Conservation (phyloP, 805 yeast species). For the Metschnikowia koreensis region DNA sequence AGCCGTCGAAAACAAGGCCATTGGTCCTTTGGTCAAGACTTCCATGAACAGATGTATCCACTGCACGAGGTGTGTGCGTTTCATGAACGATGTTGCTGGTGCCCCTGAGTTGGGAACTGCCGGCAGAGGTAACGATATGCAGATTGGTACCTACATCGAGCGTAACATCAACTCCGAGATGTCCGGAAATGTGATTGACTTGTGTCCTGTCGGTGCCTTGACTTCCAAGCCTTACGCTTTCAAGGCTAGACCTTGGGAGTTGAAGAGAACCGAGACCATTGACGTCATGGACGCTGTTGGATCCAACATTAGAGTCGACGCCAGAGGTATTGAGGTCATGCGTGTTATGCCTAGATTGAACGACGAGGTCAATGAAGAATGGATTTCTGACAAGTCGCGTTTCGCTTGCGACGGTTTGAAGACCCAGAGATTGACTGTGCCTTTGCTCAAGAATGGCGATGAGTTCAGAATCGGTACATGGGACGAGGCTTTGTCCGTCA, state of each 20-base stretch:
- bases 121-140: constrained; percentile 91
- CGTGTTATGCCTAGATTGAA: constrained; percentile 82
- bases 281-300: constrained; percentile 85
- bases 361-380: constrained; percentile 86
- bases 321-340: constrained; percentile 85
- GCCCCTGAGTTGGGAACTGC: constrained; percentile 88
- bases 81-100: constrained; percentile 88
- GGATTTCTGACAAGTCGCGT: constrained; percentile 87
- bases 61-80: constrained; percentile 88
- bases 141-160: constrained; percentile 85
- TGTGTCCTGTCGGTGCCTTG: constrained; percentile 91
- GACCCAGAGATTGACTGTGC: constrained; percentile 82
- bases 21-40: constrained; percentile 86
- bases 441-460: constrained; percentile 69
- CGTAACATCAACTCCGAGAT: constrained; percentile 80
- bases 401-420: constrained; percentile 83
- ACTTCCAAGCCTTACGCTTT: constrained; percentile 91
- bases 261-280: constrained; percentile 81
- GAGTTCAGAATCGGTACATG: constrained; percentile 73
- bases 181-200: constrained; percentile 82
- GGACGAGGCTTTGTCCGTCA: constrained; percentile 78
- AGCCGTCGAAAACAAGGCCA: constrained; percentile 86
- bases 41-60: constrained; percentile 92
- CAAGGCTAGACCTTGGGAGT: constrained; percentile 91
- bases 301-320: constrained; percentile 78